Base-by-base conservation (phyloP, 805 yeast species). In the Dipodascus geniculatus region DNA sequence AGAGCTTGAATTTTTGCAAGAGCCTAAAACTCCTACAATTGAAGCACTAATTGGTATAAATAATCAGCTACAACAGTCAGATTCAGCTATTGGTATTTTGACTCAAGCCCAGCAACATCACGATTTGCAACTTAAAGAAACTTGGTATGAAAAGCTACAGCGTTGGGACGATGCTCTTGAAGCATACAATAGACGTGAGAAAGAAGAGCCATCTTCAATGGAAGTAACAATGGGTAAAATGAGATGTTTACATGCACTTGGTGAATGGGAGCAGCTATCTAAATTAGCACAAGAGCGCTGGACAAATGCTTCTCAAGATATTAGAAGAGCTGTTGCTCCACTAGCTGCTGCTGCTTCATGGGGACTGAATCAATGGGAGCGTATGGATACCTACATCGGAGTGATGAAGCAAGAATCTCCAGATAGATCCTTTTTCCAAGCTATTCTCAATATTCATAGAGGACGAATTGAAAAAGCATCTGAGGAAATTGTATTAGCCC, bases 321-420 rank as follows among this genome's bases (percentile, higher is more conserved):
- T 81, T 42, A 79, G 83, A 60, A 74, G 96, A 54, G 80, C 83
- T 3, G 89, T 93, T 60, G 99, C 99, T 1, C 98, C 99, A 0
- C 71, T 95, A 53, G 99, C 98, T 0, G 99, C 99, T 0, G 97
- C 98, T 1, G 97, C 99, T 0, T 88, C 98, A 1, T 93, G 99
- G 99, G 97, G 98, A 16, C 73, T 95, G 47, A 91, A 91, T 1
- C 93, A 87, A 64, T 95, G 99, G 99, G 96, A 89, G 59, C 76
- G 87, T 61, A 90, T 95, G 89, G 97, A 87, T 62, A 79, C 85
- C 4, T 93, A 89, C 61, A 90, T 91, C 54, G 74, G 81, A 58
- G 96, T 86, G 1, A 89, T 93, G 95, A 87, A 87, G 60, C 73
- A 80, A 1, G 96, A 88, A 57, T 86, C 96, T 1, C 96, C 98